Evolutionary conservation across 1,139 yeast species (phyloP).

Genomic region (Suhomyces choctaworum): DNA sequence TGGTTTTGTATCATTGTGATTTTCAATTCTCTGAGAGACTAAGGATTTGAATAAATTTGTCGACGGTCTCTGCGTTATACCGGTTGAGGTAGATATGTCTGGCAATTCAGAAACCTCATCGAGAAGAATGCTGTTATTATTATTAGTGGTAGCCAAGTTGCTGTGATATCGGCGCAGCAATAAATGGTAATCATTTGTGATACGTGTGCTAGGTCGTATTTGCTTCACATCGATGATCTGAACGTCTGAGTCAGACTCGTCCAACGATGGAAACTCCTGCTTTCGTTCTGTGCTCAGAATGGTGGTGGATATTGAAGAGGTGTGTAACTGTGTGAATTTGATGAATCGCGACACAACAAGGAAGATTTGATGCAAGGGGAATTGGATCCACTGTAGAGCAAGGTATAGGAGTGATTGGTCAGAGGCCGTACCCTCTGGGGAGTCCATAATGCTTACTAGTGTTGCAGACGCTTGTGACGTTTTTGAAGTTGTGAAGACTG

Average conservation of each 20-base stretch:
- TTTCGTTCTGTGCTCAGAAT: not conserved
- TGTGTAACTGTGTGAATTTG: not conserved
- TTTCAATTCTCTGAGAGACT: conserved; percentile 7
- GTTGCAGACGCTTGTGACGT: too few species aligned
- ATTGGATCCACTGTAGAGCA: conserved; percentile 2
- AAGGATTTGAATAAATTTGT: conserved; percentile 10
- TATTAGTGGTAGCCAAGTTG: conserved; percentile 1
- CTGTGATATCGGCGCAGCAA: conserved; percentile 7
- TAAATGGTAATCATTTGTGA: conserved; percentile 18
- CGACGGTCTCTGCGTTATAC: not conserved
- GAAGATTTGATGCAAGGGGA: not conserved
- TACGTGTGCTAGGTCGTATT: not conserved
- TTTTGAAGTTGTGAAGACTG: too few species aligned
- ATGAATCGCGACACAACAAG: not conserved
- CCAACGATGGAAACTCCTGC: not conserved
- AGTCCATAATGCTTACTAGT: conserved; percentile 1
- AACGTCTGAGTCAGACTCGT: conserved; percentile 5
- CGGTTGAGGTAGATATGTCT: conserved; percentile 4
- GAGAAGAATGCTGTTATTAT: conserved; percentile 17
- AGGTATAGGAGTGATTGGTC: conserved; percentile 1
- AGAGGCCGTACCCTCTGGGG: conserved; percentile 2
- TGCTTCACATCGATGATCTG: conserved; percentile 8
- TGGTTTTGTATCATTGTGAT: not conserved
- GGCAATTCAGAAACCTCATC: conserved; percentile 12
- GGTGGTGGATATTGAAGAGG: not conserved